phyloP scores from a whole-genome alignment of 2,329 filamentous ascomycete genomes.

The Botryotinia calthae region DNA sequence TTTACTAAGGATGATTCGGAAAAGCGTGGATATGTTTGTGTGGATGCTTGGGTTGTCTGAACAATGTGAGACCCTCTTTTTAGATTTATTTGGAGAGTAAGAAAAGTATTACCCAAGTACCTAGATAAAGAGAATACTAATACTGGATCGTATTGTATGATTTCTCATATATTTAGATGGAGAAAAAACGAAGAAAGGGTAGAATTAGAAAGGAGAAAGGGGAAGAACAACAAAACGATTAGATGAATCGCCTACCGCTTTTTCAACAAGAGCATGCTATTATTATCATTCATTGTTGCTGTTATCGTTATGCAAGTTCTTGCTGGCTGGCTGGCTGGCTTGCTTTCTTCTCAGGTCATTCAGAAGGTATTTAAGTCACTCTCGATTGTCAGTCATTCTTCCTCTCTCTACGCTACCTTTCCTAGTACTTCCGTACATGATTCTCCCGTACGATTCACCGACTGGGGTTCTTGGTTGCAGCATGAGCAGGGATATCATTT shows the following conservation, averaged over 20 bases:
- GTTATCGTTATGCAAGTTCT: conserved; percentile 5
- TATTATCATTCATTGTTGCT: neutral
- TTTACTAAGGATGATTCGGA: conserved; percentile 3
- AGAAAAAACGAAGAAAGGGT: neutral
- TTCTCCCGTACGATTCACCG: conserved; percentile 8
- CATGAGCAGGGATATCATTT: neutral
- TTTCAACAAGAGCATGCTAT: neutral
- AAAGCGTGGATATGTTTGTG: neutral
- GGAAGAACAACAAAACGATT: neutral
- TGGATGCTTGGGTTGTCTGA: conserved; percentile 16
- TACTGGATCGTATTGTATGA: neutral
- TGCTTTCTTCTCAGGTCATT: neutral
- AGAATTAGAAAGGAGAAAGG: neutral
- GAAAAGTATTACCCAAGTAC: neutral
- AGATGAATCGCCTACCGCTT: neutral
- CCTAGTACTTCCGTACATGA: conserved; percentile 5
- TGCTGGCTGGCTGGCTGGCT: neutral
- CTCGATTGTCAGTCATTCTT: neutral
- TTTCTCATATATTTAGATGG: conserved; percentile 6
- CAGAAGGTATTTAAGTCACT: neutral
- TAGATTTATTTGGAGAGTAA: conserved; percentile 3
- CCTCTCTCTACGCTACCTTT: neutral
- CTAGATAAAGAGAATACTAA: conserved; percentile 1
- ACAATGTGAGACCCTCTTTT: conserved; percentile 14
- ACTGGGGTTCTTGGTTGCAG: conserved; percentile 11